Base-by-base conservation (phyloP, 1,139 yeast genomes). In the Debaryomyces robertsiae region DNA sequence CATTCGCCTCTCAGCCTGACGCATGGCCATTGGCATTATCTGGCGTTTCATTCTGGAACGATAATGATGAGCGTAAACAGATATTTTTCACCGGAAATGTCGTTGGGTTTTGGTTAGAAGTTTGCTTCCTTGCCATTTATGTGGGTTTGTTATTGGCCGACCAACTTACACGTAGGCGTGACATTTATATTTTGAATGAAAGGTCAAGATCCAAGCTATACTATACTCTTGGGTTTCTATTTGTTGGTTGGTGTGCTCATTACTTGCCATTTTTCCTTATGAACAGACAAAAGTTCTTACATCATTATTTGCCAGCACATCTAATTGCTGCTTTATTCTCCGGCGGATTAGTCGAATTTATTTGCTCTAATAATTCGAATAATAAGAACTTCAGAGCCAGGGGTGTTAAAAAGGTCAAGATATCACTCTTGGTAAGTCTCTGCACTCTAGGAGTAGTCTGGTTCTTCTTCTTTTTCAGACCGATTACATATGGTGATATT, bases 1-100 rank as follows among this genome's bases (percentile, higher is more conserved):
- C 99, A 37, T 94, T 88, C 69, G 96, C 98, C 6, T 88, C 97
- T 4, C 84, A 82, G 48, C 99, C 99, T 3, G 79, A 82, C 48
- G 70, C 85, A 6, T 93, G 99, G 99, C 98, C 98, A n/a, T 76
- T 88, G 51, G 79, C 94, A 34, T 65, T 85, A 41, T 79, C 88
- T 10, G 99, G 99, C 51, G 97, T 93, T 23, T 89, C 97, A 1
- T 93, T 93, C 75, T 93, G 98, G 96, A 90, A 95, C 34, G 82
- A 88, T 46, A 81, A 81, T 46, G 72, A 67, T 3, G 60, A 59
- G 44, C 78, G 72, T 50, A 72, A 70, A 55, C 98, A 94, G 65
- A 90, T 93, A 43, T 94, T 84, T 66, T 88, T 93, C 64, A 37
- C 85, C 42, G 98, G 98, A 47, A 93, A 94, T 65, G 76, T 88